Evolutionary conservation across 2,329 filamentous ascomycete species (phyloP).

Genomic region (Cadophora malorum): DNA sequence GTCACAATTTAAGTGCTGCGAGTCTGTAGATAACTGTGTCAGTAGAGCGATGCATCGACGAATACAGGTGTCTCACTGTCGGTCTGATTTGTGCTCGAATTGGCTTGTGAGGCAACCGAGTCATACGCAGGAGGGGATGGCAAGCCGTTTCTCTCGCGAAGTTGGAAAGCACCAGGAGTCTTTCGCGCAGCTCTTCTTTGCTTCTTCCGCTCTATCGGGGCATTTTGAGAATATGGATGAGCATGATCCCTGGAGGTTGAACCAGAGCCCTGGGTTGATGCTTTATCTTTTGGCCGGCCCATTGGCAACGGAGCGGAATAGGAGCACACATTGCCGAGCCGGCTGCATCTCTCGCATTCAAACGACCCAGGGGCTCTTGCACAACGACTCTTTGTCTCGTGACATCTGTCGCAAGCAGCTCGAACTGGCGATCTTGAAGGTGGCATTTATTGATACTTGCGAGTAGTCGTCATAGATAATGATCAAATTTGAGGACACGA

Average conservation of each 20-base stretch:
- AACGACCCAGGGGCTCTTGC: neutral
- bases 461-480: neutral
- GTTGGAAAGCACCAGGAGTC: neutral
- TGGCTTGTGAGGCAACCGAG: neutral
- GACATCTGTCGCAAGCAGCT: slow-evolving; percentile 5
- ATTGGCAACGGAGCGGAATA: slow-evolving; percentile 3
- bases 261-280: neutral
- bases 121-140: neutral
- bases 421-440: slow-evolving; percentile 2
- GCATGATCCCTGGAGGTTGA: neutral
- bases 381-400: slow-evolving; percentile 6
- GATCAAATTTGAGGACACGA: neutral
- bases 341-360: slow-evolving; percentile 8
- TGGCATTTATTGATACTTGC: neutral
- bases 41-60: neutral
- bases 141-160: neutral
- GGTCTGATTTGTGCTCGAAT: neutral
- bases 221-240: neutral
- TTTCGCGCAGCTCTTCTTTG: neutral
- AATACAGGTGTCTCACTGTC: neutral
- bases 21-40: neutral
- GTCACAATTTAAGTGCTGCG: neutral
- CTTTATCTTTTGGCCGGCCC: slow-evolving; percentile 4
- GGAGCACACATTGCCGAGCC: neutral
- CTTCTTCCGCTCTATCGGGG: neutral